phyloP scores from a whole-genome alignment of 495 filamentous ascomycete genomes.

The Neurospora africana region DNA sequence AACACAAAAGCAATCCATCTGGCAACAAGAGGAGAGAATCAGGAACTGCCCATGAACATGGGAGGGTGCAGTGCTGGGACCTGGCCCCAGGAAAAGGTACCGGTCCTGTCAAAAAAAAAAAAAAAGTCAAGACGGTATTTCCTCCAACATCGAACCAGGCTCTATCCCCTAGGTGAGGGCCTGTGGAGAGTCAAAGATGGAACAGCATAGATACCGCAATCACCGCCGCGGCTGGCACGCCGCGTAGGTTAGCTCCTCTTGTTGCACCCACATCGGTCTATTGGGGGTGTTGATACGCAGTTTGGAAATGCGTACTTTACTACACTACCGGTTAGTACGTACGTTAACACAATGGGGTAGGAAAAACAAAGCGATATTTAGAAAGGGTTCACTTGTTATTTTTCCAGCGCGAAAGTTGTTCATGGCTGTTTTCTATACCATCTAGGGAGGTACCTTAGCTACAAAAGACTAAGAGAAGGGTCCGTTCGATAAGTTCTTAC shows the following conservation, averaged over 20 bases:
- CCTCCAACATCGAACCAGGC: neutral
- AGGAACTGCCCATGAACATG: neutral
- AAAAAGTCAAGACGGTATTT: neutral
- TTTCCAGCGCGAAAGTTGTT: neutral
- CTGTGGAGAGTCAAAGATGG: neutral
- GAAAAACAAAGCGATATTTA: neutral
- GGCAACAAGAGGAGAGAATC: conserved; percentile 2
- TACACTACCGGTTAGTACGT: neutral
- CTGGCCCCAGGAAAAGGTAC: neutral
- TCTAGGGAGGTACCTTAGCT: neutral
- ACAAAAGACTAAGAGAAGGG: neutral
- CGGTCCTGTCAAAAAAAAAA: neutral
- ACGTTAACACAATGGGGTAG: neutral
- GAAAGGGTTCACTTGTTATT: neutral
- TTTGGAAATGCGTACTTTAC: neutral
- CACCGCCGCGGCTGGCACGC: neutral
- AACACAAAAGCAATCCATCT: conserved; percentile 1
- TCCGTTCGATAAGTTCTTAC: neutral
- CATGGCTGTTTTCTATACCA: neutral
- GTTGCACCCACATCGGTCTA: neutral
- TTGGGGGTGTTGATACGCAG: neutral
- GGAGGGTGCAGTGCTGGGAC: neutral
- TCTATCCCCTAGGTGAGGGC: neutral
- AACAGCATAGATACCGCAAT: neutral
- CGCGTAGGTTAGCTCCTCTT: neutral